phyloP scores from a whole-genome alignment of 1,139 yeast genomes.

The Arxiozyma telluris region DNA sequence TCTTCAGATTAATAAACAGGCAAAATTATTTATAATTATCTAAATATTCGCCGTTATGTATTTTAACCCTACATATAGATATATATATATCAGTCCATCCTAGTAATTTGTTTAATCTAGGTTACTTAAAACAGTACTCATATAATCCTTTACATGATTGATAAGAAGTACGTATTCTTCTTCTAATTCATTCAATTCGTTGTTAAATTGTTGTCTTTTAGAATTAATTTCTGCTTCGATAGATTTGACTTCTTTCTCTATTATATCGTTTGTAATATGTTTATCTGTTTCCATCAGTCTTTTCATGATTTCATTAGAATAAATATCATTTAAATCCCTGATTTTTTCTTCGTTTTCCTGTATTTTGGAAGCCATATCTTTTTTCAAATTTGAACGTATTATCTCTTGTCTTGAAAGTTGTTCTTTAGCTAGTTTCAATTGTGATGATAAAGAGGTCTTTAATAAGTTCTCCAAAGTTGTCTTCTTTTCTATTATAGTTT shows the following conservation, averaged over 20 bases:
- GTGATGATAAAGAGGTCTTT: not conserved
- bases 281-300: conserved; percentile 20
- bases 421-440: conserved; percentile 12
- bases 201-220: conserved; percentile 15
- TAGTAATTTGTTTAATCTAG: not conserved
- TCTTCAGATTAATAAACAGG: not conserved
- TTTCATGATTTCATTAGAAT: conserved; percentile 22
- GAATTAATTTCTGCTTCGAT: conserved; percentile 18
- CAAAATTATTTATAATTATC: not conserved
- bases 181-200: conserved; percentile 23
- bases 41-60: conserved; percentile 1
- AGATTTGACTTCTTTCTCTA: conserved; percentile 18
- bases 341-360: conserved; percentile 17
- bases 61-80: not conserved
- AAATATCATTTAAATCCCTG: conserved; percentile 15
- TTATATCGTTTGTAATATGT: conserved; percentile 20
- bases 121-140: conserved; percentile 19
- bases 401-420: conserved; percentile 20
- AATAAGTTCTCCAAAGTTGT: not conserved
- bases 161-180: conserved; percentile 23
- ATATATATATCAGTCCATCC: conserved; percentile 8
- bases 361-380: conserved; percentile 13
- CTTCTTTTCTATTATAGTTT: conserved; percentile 13
- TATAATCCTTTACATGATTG: conserved; percentile 24
- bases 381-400: conserved; percentile 13